A percentile compares a stretch with the other conserved stretches of the same genome.
Conservation (phyloP, 495 filamentous ascomycete species). For the Lentithecium fluviatile region DNA sequence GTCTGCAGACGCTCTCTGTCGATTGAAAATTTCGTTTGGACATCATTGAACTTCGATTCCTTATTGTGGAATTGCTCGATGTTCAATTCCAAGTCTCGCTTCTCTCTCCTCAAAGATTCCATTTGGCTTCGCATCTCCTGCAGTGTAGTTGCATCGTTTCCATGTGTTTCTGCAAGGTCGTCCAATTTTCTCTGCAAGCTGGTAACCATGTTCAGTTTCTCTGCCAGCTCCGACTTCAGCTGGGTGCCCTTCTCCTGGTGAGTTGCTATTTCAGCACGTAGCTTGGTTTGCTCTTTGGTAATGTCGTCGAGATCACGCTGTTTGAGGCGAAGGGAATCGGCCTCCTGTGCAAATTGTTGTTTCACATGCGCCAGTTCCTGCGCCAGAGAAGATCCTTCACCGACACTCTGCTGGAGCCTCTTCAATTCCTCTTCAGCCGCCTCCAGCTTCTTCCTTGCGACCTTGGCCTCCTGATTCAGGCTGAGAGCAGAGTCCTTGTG, state of each 20-base stretch:
- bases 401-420: background rate
- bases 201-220: constrained; percentile 13
- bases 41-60: constrained; percentile 7
- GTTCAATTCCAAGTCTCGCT: constrained; percentile 12
- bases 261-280: background rate
- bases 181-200: constrained; percentile 4
- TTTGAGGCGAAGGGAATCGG: background rate
- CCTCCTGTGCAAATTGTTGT: background rate
- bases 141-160: constrained; percentile 16
- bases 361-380: background rate
- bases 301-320: constrained; percentile 3
- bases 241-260: background rate
- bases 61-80: constrained; percentile 1
- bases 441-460: constrained; percentile 4
- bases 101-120: constrained; percentile 9
- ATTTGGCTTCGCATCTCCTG: constrained; percentile 4
- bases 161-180: background rate
- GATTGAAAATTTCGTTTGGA: background rate
- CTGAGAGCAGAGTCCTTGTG: background rate
- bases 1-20: constrained; percentile 11
- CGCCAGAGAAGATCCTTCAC: background rate
- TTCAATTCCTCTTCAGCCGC: constrained; percentile 12
- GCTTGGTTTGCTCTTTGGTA: background rate
- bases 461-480: constrained; percentile 1
- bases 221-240: background rate